phyloP scores from a whole-genome alignment of 371 early-diverging fungal species.

The Fennellomyces sp. region DNA sequence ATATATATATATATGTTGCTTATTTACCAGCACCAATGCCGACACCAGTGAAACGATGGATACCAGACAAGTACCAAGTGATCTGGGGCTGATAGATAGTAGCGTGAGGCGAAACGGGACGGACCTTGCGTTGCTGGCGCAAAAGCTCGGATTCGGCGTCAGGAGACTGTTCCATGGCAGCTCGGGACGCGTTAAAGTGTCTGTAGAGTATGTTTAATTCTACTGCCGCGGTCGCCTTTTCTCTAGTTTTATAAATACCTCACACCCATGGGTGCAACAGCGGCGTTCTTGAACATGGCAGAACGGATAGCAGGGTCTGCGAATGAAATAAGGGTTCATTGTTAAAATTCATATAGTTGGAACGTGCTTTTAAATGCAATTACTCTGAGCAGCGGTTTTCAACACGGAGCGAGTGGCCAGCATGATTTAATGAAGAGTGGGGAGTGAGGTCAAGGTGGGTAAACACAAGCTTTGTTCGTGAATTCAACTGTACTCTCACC shows the following conservation, averaged over 20 bases:
- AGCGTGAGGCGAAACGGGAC: conserved; percentile 87
- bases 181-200: conserved; percentile 44
- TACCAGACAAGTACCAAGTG: conserved; percentile 79
- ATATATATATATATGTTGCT: no score
- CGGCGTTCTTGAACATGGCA: conserved; percentile 40
- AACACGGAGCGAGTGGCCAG: conserved; percentile 49
- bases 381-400: conserved; percentile 53
- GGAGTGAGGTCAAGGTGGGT: no score
- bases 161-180: conserved; percentile 38
- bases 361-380: background rate
- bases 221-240: no score
- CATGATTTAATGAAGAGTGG: conserved; percentile 23
- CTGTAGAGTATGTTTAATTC: no score
- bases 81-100: conserved; percentile 90
- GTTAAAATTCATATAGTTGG: background rate
- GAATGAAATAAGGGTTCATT: background rate
- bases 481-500: no score
- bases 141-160: conserved; percentile 56
- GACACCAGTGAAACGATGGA: conserved; percentile 84
- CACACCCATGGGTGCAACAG: conserved; percentile 36
- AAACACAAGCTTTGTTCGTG: no score
- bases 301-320: conserved; percentile 38
- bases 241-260: conserved; percentile 34
- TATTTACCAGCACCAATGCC: conserved; percentile 74
- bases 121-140: conserved; percentile 66